phyloP scores from a whole-genome alignment of 2,329 filamentous ascomycete genomes.

The Chrysosporium keratinophilum region DNA sequence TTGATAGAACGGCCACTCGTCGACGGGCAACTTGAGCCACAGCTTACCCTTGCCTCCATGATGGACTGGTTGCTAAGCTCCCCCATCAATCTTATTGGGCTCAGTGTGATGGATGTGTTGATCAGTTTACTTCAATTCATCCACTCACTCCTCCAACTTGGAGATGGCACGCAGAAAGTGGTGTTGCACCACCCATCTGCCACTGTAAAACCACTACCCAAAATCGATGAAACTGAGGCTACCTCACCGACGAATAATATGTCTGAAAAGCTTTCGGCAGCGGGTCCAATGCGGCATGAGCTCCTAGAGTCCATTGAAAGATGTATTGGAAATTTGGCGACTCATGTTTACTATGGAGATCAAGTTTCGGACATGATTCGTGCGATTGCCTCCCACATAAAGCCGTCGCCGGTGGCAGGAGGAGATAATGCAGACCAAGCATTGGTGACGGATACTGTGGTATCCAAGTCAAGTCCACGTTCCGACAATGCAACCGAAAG shows the following conservation, averaged over 20 bases:
- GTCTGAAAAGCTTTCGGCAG: slow-evolving; percentile 17
- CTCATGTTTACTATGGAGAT: slow-evolving; percentile 92
- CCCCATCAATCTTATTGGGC: slow-evolving; percentile 82
- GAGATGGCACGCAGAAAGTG: slow-evolving; percentile 19
- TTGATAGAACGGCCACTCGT: slow-evolving; percentile 57
- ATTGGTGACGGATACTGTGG: slow-evolving; percentile 37
- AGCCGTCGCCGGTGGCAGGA: slow-evolving; percentile 46
- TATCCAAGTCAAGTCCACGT: neutral
- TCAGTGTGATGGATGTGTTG: slow-evolving; percentile 92
- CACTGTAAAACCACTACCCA: slow-evolving; percentile 5
- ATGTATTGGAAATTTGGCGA: slow-evolving; percentile 83
- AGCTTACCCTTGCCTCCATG: slow-evolving; percentile 65
- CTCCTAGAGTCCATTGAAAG: slow-evolving; percentile 62
- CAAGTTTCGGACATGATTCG: slow-evolving; percentile 92
- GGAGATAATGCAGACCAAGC: slow-evolving; percentile 32
- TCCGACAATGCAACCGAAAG: slow-evolving; percentile 35
- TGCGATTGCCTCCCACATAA: slow-evolving; percentile 66
- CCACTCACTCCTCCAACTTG: slow-evolving; percentile 61
- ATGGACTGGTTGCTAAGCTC: slow-evolving; percentile 75
- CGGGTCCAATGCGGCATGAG: slow-evolving; percentile 43
- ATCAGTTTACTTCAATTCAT: slow-evolving; percentile 77
- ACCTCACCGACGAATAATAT: neutral
- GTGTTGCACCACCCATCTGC: neutral
- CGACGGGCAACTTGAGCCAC: slow-evolving; percentile 61
- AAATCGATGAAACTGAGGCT: slow-evolving; percentile 1